Base-by-base conservation (phyloP, 805 yeast genomes). In the Brettanomyces bruxellensis region DNA sequence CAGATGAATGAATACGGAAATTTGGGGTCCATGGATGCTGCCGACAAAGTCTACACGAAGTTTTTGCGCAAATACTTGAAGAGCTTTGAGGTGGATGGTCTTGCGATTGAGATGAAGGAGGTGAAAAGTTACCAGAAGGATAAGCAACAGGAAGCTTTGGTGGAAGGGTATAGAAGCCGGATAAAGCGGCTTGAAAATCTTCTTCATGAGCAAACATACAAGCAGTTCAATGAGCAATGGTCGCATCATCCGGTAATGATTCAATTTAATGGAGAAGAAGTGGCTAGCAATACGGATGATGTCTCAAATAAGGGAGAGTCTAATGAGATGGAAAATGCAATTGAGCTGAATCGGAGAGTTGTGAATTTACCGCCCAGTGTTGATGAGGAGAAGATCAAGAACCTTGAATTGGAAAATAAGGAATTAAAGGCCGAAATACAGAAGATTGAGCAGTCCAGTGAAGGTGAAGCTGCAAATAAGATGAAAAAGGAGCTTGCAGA, bases 101-200 rank as follows among this genome's bases (percentile, higher is more conserved):
- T 65, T 11, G 39, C 38, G 8, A 59, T 63, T 40, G 51, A 51
- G 14, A 35, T 75, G 60, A 69, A 65, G 46, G 59, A 64, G 28
- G 61, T 68, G 9, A 61, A 66, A 34, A 43, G 64, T 4, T 25
- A 46, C 8, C 47, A 40, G 11, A 13, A 51, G 2, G 46, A 52
- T 49, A 11, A 25, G 44, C 22, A 24, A 40, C 32, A 6, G 12
- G 58, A 65, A 3, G 78, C 72, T 39, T 56, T 74, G 11, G 66
- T 83, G 9, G 72, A 72, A 51, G 86, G 86, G 0, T 82, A 88
- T 51, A 83, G 83, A 59, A 63, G 76, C 9, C 68, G 95, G 45
- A 86, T 91, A 38, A 78, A 77, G 50, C 84, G 84, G 53, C 71
- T 91, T 45, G 96, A 89, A 54, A 82, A 78, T 46, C 63, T 88